phyloP scores from a whole-genome alignment of 2,329 filamentous ascomycete species.

The Chaetomium strumarium region DNA sequence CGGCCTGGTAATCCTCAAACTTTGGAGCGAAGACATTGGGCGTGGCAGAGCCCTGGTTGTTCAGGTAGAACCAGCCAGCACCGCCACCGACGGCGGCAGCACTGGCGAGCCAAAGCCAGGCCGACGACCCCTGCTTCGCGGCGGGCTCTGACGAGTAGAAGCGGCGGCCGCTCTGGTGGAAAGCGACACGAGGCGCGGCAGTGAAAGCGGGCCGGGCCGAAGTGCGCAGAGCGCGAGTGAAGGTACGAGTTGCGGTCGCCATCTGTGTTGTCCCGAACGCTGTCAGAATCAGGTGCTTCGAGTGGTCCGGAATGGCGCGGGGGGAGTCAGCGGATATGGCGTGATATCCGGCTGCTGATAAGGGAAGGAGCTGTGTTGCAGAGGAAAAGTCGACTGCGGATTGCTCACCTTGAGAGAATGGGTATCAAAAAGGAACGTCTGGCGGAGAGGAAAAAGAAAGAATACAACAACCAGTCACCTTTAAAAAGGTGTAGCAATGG shows the following conservation, averaged over 20 bases:
- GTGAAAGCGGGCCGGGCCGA: constrained; percentile 54
- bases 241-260: constrained; percentile 46
- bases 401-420: constrained; percentile 11
- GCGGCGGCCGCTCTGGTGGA: constrained; percentile 69
- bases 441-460: constrained; percentile 8
- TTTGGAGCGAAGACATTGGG: constrained; percentile 63
- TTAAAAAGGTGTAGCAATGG: constrained; percentile 2
- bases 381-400: constrained; percentile 11
- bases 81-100: constrained; percentile 55
- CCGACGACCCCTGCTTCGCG: constrained; percentile 42
- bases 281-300: constrained; percentile 10
- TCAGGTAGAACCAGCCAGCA: constrained; percentile 62
- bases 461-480: constrained; percentile 9
- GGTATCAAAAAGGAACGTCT: constrained; percentile 4
- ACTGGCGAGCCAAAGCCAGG: constrained; percentile 53
- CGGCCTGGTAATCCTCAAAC: constrained; percentile 87
- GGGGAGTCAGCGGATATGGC: not conserved
- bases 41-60: constrained; percentile 43
- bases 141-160: constrained; percentile 68
- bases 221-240: constrained; percentile 55
- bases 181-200: constrained; percentile 56
- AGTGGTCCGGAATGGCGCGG: not conserved
- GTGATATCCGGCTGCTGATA: constrained; percentile 4
- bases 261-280: constrained; percentile 30
- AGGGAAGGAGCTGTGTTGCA: constrained; percentile 24